A percentile compares a stretch with the other conserved stretches of the same genome.
phyloP scores from a whole-genome alignment of 1,139 yeast species.

The Blastobotrys petasosporus region DNA sequence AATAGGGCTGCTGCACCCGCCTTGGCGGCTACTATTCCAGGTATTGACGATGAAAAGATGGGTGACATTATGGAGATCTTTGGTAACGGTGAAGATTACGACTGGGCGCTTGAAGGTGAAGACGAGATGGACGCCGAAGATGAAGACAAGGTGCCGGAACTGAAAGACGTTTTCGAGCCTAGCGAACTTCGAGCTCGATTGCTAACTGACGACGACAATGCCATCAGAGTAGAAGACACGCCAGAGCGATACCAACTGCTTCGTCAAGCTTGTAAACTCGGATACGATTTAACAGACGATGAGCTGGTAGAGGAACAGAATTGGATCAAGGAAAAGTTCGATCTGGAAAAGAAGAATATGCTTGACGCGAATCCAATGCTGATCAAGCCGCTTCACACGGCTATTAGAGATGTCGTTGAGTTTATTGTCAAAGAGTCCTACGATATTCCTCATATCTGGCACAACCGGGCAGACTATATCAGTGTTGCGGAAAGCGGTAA shows the following conservation, averaged over 20 bases:
- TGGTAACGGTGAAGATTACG: constrained; percentile 96
- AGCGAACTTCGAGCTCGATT: constrained; percentile 85
- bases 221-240: constrained; percentile 75
- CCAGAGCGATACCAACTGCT: constrained; percentile 89
- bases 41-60: constrained; percentile 84
- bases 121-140: constrained; percentile 45
- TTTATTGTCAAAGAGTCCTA: constrained; percentile 71
- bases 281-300: constrained; percentile 54
- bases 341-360: constrained; percentile 21
- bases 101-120: constrained; percentile 83
- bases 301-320: constrained; percentile 67
- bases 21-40: constrained; percentile 58
- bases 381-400: constrained; percentile 56
- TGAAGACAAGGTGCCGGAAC: constrained; percentile 44
- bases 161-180: constrained; percentile 91
- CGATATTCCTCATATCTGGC: constrained; percentile 97
- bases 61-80: constrained; percentile 92
- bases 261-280: constrained; percentile 52
- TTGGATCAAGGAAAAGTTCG: constrained; percentile 58
- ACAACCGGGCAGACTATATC: constrained; percentile 86
- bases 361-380: constrained; percentile 37
- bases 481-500: constrained; percentile 33
- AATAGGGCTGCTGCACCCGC: constrained; percentile 19
- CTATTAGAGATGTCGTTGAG: constrained; percentile 72
- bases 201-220: constrained; percentile 89